phyloP scores from a whole-genome alignment of 1,284 basidiomycete species.

The Lentinula novae-zelandiae region DNA sequence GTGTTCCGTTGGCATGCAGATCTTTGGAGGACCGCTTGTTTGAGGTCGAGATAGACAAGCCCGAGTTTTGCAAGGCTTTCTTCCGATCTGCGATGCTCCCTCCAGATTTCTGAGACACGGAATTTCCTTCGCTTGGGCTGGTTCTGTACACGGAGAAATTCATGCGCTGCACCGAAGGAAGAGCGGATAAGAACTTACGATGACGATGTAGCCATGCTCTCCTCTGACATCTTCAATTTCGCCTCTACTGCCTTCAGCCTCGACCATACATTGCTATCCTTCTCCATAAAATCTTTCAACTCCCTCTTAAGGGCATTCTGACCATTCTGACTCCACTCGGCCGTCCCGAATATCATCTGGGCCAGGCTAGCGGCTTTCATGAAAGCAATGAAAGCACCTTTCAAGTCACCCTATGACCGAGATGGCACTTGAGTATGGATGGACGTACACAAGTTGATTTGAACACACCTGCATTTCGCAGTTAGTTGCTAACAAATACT shows the following conservation, averaged over 20 bases:
- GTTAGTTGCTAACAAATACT: neutral
- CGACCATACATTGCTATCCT: slow-evolving; percentile 45
- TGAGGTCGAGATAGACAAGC: slow-evolving; percentile 45
- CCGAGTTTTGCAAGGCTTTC: slow-evolving; percentile 63
- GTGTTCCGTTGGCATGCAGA: slow-evolving; percentile 19
- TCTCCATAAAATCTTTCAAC: slow-evolving; percentile 55
- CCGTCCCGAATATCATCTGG: slow-evolving; percentile 51
- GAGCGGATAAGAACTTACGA: slow-evolving; percentile 32
- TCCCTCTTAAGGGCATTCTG: slow-evolving; percentile 49
- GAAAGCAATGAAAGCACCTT: slow-evolving; percentile 52
- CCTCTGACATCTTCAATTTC: slow-evolving; percentile 56
- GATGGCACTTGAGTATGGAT: too few species aligned
- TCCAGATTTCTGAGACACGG: slow-evolving; percentile 31
- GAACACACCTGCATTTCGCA: neutral
- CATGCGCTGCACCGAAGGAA: slow-evolving; percentile 10
- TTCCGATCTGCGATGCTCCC: slow-evolving; percentile 69
- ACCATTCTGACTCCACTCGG: slow-evolving; percentile 45
- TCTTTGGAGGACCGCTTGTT: slow-evolving; percentile 43
- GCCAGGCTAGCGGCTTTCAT: slow-evolving; percentile 58
- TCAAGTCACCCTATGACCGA: slow-evolving; percentile 44
- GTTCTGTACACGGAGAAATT: slow-evolving; percentile 14
- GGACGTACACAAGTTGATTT: neutral
- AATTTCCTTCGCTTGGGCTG: slow-evolving; percentile 19
- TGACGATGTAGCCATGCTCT: slow-evolving; percentile 34
- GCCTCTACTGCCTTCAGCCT: slow-evolving; percentile 51